Conservation (phyloP, 441 rosid genomes). For the Pelargonium australe region DNA sequence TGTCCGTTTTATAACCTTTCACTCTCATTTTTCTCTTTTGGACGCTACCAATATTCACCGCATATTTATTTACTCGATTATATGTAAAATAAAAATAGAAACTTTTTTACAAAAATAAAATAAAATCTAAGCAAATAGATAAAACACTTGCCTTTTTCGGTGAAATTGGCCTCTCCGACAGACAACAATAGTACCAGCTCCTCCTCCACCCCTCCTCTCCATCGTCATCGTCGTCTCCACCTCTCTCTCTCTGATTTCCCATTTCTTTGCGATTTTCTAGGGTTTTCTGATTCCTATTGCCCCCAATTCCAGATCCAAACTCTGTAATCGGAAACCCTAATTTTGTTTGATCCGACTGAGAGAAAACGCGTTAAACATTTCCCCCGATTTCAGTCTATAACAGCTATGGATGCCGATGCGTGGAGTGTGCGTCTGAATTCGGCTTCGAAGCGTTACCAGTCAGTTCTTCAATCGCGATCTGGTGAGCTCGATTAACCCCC, state of each 20-base stretch:
- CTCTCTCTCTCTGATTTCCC: neutral
- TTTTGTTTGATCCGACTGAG: neutral
- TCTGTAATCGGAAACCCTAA: neutral
- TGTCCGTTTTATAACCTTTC: no score
- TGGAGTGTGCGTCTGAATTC: constrained; percentile 81
- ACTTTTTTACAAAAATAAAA: neutral
- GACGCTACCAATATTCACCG: neutral
- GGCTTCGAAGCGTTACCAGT: constrained; percentile 63
- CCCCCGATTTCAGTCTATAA: neutral
- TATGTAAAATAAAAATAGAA: neutral
- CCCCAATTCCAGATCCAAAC: neutral
- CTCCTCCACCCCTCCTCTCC: neutral
- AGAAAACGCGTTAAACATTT: neutral
- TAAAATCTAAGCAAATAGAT: neutral
- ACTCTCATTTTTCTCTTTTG: no score
- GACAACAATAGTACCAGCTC: no score
- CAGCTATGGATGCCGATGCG: constrained; percentile 82
- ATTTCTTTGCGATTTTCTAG: neutral
- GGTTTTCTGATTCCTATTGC: neutral
- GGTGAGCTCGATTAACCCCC: constrained; percentile 34
- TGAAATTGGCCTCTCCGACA: neutral
- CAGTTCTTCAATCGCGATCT: constrained; percentile 60
- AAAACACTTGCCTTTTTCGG: neutral
- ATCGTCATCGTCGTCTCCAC: neutral
- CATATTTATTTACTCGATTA: neutral